Base-by-base conservation (phyloP, 1,284 basidiomycete species). In the Cryptococcus depauperatus region DNA sequence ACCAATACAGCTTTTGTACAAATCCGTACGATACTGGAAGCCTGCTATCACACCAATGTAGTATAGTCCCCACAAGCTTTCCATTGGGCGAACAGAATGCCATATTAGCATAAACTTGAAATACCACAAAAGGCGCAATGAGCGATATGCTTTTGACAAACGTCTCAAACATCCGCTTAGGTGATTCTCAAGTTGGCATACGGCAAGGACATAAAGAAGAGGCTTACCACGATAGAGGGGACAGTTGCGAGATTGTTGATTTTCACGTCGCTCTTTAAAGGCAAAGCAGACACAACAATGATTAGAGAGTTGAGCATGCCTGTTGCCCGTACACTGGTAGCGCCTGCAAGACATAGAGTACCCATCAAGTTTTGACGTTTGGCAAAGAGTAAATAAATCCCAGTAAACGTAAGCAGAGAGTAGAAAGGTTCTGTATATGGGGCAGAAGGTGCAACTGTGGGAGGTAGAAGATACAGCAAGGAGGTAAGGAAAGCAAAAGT, bases 351-450 rank as follows among this genome's bases (percentile, higher is more conserved):
- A 38, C 64, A 75, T 0, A 81, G 1, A 0, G 82, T 71, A 0
- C 85, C 83, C 1, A 51, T 19, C 3, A 77, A 10, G 75, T 79
- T 83, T 16, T 46, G 50, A 38, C 73, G 71, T 9, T 62, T 57
- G 9, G 63, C 66, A 2, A 55, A 11, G 19, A 55, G 30, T 14
- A 61, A 39, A 18, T 62, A 62, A 69, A 63, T 60, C 73, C 88
- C 90, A 59, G 71, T 73, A 58, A 92, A 90, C 0, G 85, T 82
- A 13, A 84, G 69, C 45, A 79, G 77, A 0, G 91, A 84, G 68
- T 85, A 93, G 63, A 89, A 83, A 0, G 89, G 82, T 61, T 97
- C 93, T 35, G 76, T 81, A 59, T 86, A 93, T 0, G 84, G 78
- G 0, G 82, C 81, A 35, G 82, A 75, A 14, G 88, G 68, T 0